Conservation (phyloP, 2,329 filamentous ascomycete species). For the Neofusicoccum kwambonambiense region DNA sequence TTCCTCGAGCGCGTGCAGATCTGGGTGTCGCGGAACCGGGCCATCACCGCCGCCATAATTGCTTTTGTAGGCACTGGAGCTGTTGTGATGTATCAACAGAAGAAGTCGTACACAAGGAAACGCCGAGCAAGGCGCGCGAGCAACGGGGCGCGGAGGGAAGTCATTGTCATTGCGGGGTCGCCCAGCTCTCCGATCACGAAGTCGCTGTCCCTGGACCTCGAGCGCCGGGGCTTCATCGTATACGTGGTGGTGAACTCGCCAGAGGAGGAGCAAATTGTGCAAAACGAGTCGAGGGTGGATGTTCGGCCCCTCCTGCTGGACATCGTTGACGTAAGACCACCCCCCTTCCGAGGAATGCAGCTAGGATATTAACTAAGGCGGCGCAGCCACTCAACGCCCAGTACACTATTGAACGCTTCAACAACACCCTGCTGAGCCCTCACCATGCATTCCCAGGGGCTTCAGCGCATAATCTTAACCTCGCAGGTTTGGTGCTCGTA, state of each 20-base stretch:
- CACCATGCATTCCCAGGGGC: constrained; percentile 75
- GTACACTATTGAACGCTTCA: constrained; percentile 70
- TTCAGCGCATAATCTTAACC: constrained; percentile 69
- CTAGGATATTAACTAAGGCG: constrained; percentile 23
- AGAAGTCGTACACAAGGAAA: constrained; percentile 58
- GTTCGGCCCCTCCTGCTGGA: constrained; percentile 81
- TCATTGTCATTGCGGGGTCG: constrained; percentile 85
- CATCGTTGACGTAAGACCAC: constrained; percentile 66
- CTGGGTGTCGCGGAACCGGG: constrained; percentile 72
- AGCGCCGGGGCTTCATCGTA: constrained; percentile 88
- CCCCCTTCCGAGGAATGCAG: constrained; percentile 6
- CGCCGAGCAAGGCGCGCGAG: constrained; percentile 74
- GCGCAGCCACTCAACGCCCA: constrained; percentile 65
- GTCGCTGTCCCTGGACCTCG: constrained; percentile 80
- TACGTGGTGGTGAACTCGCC: constrained; percentile 83
- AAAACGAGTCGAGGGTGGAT: constrained; percentile 74
- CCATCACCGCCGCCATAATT: constrained; percentile 69
- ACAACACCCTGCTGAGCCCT: constrained; percentile 67
- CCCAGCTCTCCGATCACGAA: constrained; percentile 80
- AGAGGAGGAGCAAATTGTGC: constrained; percentile 79
- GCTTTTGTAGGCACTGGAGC: constrained; percentile 67
- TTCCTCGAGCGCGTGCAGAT: constrained; percentile 59
- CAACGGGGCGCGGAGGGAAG: constrained; percentile 84
- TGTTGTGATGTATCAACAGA: constrained; percentile 60
- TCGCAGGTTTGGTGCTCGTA: constrained; percentile 80